Evolutionary conservation across 352 stramenopile genomes (phyloP), one percentile per base, ranked within the genome.

Genomic region (Phytophthora quininea): DNA sequence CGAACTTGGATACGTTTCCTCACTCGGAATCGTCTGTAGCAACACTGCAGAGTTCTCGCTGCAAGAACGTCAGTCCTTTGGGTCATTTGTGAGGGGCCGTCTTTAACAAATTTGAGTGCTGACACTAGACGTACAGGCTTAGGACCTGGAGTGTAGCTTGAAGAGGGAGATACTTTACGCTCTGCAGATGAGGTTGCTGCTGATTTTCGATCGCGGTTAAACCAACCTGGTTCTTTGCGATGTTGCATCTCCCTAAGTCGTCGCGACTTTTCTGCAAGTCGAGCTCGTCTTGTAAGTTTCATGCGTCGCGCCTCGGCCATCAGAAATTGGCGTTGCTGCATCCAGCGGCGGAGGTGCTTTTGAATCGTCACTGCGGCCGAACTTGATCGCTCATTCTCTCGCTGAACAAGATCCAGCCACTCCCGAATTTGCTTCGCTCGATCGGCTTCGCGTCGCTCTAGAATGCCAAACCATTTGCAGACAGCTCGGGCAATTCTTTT

Each of bases 341-440:
- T 63, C 79, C 81, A 91, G 3, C 79, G 58, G 1, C 64, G 65
- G 9, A 88, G 56, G 5, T 87, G 62, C 45, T 78, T 84, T 29
- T 91, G 83, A 33, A 91, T 84, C 3, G 65, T 14, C 5, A 84
- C 15, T 3, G 76, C 74, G 0, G 73, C 74, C 15, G 29, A 9
- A n/a, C 47, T 48, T 3, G 56, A 63, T 1, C 53, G 55, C 7
- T 60, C 11, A 32, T 77, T 67, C 38, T 85, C 70, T 12, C 56
- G 54, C 29, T 65, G 60, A 0, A 82, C 47, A 19, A 75, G 15
- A 33, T 19, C 38, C 10, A 78, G 50, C 72, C 73, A 84, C 33
- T 74, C 64, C 14, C 55, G n/a, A 2, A 72, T 48, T 45, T 72
- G 56, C 27, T 67, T 68, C 1, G 24, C 58, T 6, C 47, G 8